Conservation (phyloP, 768 basidiomycete genomes). For the Boletus patriciae region DNA sequence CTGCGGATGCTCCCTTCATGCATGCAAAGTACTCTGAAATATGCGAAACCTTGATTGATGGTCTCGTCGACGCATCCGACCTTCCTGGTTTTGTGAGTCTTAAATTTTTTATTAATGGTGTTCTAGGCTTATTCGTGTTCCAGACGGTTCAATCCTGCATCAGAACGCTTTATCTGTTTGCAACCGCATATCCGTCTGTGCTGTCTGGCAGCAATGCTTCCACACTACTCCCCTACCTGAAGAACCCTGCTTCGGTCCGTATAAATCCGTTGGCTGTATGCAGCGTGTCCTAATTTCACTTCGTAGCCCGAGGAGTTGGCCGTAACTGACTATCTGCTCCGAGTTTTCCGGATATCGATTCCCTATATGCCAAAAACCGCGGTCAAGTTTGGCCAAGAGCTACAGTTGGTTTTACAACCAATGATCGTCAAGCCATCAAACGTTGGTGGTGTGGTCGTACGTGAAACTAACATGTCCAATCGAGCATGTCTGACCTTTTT, state of each 20-base stretch:
- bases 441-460: constrained; percentile 63
- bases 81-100: constrained; percentile 70
- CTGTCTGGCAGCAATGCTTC: constrained; percentile 83
- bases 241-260: constrained; percentile 73
- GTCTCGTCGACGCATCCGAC: constrained; percentile 83
- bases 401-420: constrained; percentile 78
- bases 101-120: not conserved
- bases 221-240: constrained; percentile 87
- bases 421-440: constrained; percentile 89
- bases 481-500: not conserved
- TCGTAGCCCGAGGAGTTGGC: constrained; percentile 76
- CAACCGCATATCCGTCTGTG: constrained; percentile 78
- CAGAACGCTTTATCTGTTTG: constrained; percentile 80
- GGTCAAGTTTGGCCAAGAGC: constrained; percentile 81
- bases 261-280: not conserved
- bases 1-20: constrained; percentile 49
- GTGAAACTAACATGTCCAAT: constrained; percentile 15
- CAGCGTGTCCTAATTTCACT: not conserved
- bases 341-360: constrained; percentile 82
- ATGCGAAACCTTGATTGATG: constrained; percentile 83
- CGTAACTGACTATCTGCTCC: constrained; percentile 83
- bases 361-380: constrained; percentile 90
- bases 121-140: not conserved
- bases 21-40: constrained; percentile 76
- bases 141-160: constrained; percentile 85